Evolutionary conservation across 164 flowering plant genomes (phyloP), one percentile per base, ranked within the genome.

Genomic region (Chloranthus sessilifolius): DNA sequence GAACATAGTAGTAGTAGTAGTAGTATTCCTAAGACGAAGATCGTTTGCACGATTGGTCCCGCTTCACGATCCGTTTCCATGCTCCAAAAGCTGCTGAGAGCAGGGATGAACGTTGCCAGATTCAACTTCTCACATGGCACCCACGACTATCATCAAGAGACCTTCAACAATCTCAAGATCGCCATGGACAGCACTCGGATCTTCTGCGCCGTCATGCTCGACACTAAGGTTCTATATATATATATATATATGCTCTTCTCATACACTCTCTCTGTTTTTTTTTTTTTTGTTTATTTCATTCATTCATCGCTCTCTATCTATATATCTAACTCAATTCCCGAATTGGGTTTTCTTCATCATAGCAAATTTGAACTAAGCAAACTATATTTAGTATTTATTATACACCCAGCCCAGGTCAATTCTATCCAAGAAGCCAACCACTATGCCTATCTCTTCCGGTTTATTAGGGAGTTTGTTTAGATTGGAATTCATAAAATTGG

Each of bases 91-190:
- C 83, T 83, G 23, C 70, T 83, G 5, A 71, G 69, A 46, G 92
- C 92, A 3, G 92, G 92, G 1, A 83, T 83, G 92, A 83, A 72
- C 22, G 88, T 84, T 11, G 94, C 94, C 20, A 75, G 94, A 59
- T 85, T 85, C 70, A 85, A 85, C 63, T 85, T 85, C 70, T 79
- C 88, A 0, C 94, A 85, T 22, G 88, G 94, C 1, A 69, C 88
- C 1, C 94, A 85, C 34, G 89, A 78, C 43, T 85, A 85, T 41
- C 94, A 85, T 50, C 94, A 82, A 68, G 87, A 78, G 66, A 85
- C 94, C 2, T 56, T 85, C 55, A 29, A 85, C 56, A 85, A 80
- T 55, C 80, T 85, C 46, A 64, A 63, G 59, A 66, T 52, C 14
- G 87, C 87, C n/a, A 85, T 78, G 87, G 83, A 70, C 17, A 78